Base-by-base conservation (phyloP, 2,329 filamentous ascomycete genomes). In the Dichotomopilus funicola region DNA sequence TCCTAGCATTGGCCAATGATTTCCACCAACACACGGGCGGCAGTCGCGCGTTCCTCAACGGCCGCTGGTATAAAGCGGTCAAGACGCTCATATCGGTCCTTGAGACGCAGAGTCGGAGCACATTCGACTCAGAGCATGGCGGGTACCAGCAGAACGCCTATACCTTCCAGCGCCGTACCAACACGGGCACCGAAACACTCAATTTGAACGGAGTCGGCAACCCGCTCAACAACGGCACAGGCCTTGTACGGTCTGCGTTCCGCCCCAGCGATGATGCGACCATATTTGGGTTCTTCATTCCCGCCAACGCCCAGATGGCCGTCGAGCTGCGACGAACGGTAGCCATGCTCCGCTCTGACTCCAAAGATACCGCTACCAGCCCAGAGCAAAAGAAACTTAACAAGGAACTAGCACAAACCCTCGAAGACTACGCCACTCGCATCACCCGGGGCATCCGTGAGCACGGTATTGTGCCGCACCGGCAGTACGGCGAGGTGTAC, bases 221-320 rank as follows among this genome's bases (percentile, higher is more conserved):
- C 68, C 94, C 94, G 0, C 75, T 99, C 12, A 91, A 89, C 63
- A 79, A 77, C 62, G 89, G 85, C 13, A 96, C 94, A 0, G 91
- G 90, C 0, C 80, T 99, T 1, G 80, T 97, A 48, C 84, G 94
- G 56, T 95, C 89, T 42, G 92, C 94, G 0, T 99, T 99, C 73
- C 82, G 94, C 1, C 94, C 94, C 4, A 95, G 89, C 61, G 94
- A 99, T 65, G 94, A 99, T 69, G 90, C 94, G 2, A 95, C 91
- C 0, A 96, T 94, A 40, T 77, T 99, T 3, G 91, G 91, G 45
- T 99, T 90, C 75, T 89, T 96, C 68, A 95, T 99, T 62, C 94
- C 94, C 0, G 86, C 89, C 40, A 99, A 99, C 67, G 94, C 94
- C 31, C 92, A 95, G 86, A 96, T 99, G 79, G 86, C 90, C 2